Percentiles rank a stretch among this genome's conserved stretches.
phyloP scores from a whole-genome alignment of 2,329 filamentous ascomycete genomes.

The Arthrobotrys entomopaga region DNA sequence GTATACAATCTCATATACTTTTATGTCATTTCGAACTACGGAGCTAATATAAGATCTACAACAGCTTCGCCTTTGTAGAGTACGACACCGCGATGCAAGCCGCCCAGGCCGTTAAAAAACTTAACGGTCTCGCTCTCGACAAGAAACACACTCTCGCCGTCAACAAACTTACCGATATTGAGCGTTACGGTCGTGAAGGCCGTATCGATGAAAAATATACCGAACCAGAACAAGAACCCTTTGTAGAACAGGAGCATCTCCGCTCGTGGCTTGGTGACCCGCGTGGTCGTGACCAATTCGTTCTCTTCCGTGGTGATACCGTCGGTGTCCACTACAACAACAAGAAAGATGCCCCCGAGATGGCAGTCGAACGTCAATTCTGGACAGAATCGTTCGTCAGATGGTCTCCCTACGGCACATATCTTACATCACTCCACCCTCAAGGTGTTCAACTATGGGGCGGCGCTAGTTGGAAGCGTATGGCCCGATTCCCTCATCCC shows the following conservation, averaged over 20 bases:
- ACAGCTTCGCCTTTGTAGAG: conserved; percentile 94
- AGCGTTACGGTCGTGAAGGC: conserved; percentile 93
- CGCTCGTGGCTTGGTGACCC: conserved; percentile 91
- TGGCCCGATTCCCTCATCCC: conserved; percentile 93
- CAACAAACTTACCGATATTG: conserved; percentile 98
- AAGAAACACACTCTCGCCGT: conserved; percentile 95
- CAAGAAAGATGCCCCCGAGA: conserved; percentile 88
- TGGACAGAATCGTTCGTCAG: conserved; percentile 99
- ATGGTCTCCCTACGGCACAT: conserved; percentile 96
- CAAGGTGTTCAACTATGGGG: conserved; percentile 99
- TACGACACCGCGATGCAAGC: conserved; percentile 92
- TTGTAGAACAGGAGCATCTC: conserved; percentile 91
- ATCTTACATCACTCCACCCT: conserved; percentile 90
- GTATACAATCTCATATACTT: conserved; percentile 65
- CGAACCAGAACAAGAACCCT: conserved; percentile 81
- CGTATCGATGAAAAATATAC: conserved; percentile 91
- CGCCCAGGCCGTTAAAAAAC: conserved; percentile 84
- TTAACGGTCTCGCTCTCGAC: conserved; percentile 87
- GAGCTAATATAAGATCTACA: not conserved
- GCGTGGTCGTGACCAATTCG: conserved; percentile 92
- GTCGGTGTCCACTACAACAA: conserved; percentile 99
- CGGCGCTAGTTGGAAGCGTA: conserved; percentile 85
- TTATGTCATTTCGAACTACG: not conserved
- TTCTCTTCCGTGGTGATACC: conserved; percentile 89
- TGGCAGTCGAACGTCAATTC: conserved; percentile 87